phyloP scores from a whole-genome alignment of 805 yeast genomes.

The Yarrowia yakushimensis region DNA sequence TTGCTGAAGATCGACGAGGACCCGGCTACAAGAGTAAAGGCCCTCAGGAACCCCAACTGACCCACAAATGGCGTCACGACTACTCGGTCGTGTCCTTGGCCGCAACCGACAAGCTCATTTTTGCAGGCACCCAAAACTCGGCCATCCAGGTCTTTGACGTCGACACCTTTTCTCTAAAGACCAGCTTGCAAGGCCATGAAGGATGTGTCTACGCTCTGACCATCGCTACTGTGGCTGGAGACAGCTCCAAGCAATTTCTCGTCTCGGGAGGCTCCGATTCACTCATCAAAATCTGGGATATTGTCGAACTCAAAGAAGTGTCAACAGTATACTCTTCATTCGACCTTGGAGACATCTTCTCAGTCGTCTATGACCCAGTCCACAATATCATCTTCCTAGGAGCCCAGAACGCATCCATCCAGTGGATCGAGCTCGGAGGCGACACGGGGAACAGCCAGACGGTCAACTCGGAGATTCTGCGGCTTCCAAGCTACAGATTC shows the following conservation, averaged over 20 bases:
- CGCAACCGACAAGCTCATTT: conserved; percentile 41
- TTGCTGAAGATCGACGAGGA: conserved; percentile 13
- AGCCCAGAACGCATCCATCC: conserved; percentile 84
- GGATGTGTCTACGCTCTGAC: conserved; percentile 71
- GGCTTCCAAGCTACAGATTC: conserved; percentile 62
- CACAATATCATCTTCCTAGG: conserved; percentile 72
- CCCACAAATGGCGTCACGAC: conserved; percentile 74
- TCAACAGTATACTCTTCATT: conserved; percentile 77
- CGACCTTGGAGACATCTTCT: conserved; percentile 92
- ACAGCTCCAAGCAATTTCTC: conserved; percentile 48
- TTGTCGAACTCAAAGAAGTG: conserved; percentile 43
- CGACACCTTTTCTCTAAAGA: conserved; percentile 54
- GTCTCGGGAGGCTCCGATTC: conserved; percentile 92
- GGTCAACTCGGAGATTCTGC: conserved; percentile 28
- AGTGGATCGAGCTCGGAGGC: conserved; percentile 55
- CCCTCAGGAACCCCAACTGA: conserved; percentile 32
- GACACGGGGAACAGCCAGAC: conserved; percentile 33
- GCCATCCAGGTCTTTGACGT: conserved; percentile 69
- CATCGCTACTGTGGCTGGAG: conserved; percentile 32
- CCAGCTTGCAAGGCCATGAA: conserved; percentile 56
- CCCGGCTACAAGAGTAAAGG: conserved; percentile 7
- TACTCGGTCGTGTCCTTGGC: conserved; percentile 66
- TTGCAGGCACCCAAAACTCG: conserved; percentile 91
- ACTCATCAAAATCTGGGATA: conserved; percentile 78
- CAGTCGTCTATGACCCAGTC: conserved; percentile 64